Evolutionary conservation across 2,329 filamentous ascomycete species (phyloP), one percentile per base, ranked within the genome.

Genomic region (Paraconiothyrium sp.): DNA sequence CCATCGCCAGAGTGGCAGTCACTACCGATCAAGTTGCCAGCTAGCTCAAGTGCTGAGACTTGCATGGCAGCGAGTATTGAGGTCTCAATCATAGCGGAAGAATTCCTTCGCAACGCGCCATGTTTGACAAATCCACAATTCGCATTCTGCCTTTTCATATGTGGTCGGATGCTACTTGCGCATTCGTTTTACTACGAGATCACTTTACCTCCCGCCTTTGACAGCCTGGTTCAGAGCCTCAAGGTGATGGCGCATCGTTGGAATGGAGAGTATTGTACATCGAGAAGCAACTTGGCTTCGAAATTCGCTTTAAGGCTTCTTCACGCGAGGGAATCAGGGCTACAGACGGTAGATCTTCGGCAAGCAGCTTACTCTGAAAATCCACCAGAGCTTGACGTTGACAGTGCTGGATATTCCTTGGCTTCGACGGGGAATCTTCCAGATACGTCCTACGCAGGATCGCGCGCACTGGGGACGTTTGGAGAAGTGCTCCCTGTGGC

Each of bases 221-320:
- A 78, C 14, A 73, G 70, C 0, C 57, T 82, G 1, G 69, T 79
- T 2, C 59, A 63, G 2, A 77, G 76, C 20, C 68, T 82, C 0
- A 60, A 68, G 4, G 76, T 79, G 22, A 79, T 82, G 6, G 77
- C 79, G 0, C 64, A 67, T 5, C 71, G 80, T n/a, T 81, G 78
- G 78, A 75, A 73, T 50, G 77, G 78, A 5, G 62, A 66, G 14
- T 39, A 61, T 37, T 51, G 43, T 20, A 46, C 24, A n/a, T 8
- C 37, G 7, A 22, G 43, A 16, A 52, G 54, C 43, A 79, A 77
- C 57, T 62, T 80, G 8, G 78, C 79, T 0, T 74, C 74, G 8
- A 77, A 77, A 49, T 78, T 80, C 56, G 76, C 77, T 0, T 58
- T 59, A 2, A 69, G 76, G 4, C 67, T 81, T 13, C 66, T 73